Percentiles rank a stretch among this genome's conserved stretches.
These are phyloP conservation scores for Oryza longistaminata DNA, from an alignment of 176 grass and related monocot species.

Conservation along the genomic window DNA sequence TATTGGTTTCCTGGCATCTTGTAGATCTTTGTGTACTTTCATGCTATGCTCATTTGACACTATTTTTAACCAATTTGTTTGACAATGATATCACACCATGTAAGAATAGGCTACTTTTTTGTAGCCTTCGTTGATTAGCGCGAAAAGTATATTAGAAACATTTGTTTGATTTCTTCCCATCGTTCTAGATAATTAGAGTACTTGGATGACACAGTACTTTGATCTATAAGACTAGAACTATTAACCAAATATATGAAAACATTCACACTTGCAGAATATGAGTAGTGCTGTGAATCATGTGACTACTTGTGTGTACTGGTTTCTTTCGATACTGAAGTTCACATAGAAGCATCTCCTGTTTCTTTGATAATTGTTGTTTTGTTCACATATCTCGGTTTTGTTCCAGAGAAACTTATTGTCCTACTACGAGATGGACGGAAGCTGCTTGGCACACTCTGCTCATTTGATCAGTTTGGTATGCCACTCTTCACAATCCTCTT, in stretches of 20 bases:
- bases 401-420: slow-evolving; percentile 90
- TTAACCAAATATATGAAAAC: not conserved
- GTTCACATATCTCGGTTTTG: not conserved
- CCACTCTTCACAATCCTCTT: not conserved
- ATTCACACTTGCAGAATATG: not conserved
- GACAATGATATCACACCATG: not conserved
- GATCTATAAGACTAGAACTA: not conserved
- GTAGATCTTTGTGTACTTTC: not conserved
- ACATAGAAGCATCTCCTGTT: not conserved
- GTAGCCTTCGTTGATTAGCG: not conserved
- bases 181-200: not conserved
- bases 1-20: not conserved
- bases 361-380: not conserved
- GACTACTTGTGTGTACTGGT: not conserved
- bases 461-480: slow-evolving; percentile 98
- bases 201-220: not conserved
- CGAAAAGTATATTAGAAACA: not conserved
- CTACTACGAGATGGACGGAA: slow-evolving; percentile 94
- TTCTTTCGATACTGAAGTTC: not conserved
- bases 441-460: slow-evolving; percentile 90
- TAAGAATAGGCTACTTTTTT: not conserved
- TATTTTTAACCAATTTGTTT: not conserved
- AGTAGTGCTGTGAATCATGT: slow-evolving; percentile 3
- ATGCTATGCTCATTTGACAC: not conserved
- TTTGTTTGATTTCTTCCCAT: not conserved